These are phyloP conservation scores for Botryosphaeria dothidea DNA, from an alignment of 2,329 filamentous ascomycete species.

Conservation along the genomic window DNA sequence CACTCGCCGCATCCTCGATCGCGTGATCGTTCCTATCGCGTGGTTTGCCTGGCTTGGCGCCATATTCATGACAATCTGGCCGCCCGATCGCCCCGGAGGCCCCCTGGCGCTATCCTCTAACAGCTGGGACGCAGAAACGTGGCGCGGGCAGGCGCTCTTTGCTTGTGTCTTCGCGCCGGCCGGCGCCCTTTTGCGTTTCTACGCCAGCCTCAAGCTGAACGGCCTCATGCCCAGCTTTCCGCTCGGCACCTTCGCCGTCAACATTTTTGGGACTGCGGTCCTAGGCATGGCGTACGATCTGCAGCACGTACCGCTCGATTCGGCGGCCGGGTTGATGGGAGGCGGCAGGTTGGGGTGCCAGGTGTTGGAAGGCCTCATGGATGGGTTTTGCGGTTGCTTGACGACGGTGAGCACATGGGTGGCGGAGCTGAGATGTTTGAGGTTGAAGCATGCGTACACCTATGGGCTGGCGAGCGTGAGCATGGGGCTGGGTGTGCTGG, in stretches of 20 bases:
- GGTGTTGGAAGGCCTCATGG: slow-evolving; percentile 48
- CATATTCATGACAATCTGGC: slow-evolving; percentile 69
- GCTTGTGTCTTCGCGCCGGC: slow-evolving; percentile 79
- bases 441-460: slow-evolving; percentile 61
- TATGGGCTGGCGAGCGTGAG: slow-evolving; percentile 67
- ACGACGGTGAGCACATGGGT: slow-evolving; percentile 53
- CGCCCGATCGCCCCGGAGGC: slow-evolving; percentile 56
- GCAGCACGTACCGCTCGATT: slow-evolving; percentile 60
- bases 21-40: slow-evolving; percentile 62
- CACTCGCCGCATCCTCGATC: slow-evolving; percentile 65
- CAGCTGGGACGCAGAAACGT: slow-evolving; percentile 54
- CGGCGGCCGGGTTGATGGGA: slow-evolving; percentile 45
- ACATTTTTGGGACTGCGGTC: slow-evolving; percentile 73
- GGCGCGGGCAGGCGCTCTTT: slow-evolving; percentile 76
- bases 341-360: slow-evolving; percentile 46
- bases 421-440: slow-evolving; percentile 43
- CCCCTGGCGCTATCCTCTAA: slow-evolving; percentile 19
- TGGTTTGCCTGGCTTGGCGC: slow-evolving; percentile 78
- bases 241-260: slow-evolving; percentile 81
- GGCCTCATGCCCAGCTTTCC: slow-evolving; percentile 68
- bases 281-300: slow-evolving; percentile 78
- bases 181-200: slow-evolving; percentile 76
- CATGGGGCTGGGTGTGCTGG: slow-evolving; percentile 59
- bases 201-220: slow-evolving; percentile 72
- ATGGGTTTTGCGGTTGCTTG: slow-evolving; percentile 51